Evolutionary conservation across 495 filamentous ascomycete species (phyloP).

Genomic region (Endocarpon pusillum): DNA sequence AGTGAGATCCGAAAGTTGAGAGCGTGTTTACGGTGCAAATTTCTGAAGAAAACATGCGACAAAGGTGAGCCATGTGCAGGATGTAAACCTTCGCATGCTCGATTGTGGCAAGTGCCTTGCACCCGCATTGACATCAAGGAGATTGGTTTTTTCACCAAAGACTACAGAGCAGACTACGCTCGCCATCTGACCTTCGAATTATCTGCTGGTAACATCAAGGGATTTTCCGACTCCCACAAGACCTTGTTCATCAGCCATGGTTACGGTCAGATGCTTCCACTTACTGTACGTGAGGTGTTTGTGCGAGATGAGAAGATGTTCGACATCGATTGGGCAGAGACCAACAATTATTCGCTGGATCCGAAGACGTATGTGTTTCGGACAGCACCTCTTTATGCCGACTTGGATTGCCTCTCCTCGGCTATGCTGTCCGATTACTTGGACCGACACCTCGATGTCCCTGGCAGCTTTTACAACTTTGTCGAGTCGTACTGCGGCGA

Average conservation of each 20-base stretch:
- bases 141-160: constrained; percentile 93
- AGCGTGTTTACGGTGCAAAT: constrained; percentile 90
- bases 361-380: constrained; percentile 65
- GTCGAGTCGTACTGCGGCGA: constrained; percentile 91
- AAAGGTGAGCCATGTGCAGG: constrained; percentile 86
- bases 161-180: constrained; percentile 90
- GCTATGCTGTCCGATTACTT: constrained; percentile 70
- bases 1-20: constrained; percentile 84
- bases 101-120: constrained; percentile 89
- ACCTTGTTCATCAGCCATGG: constrained; percentile 74
- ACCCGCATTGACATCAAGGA: constrained; percentile 95
- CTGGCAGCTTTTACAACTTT: constrained; percentile 63
- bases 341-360: constrained; percentile 44
- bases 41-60: constrained; percentile 95
- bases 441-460: constrained; percentile 75
- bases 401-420: constrained; percentile 64
- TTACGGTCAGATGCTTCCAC: constrained; percentile 73
- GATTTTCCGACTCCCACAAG: constrained; percentile 65
- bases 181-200: constrained; percentile 72
- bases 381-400: constrained; percentile 71
- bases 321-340: constrained; percentile 78
- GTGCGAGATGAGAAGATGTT: constrained; percentile 87
- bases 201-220: constrained; percentile 84
- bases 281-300: constrained; percentile 78
- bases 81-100: constrained; percentile 81